These are phyloP conservation scores for Nakataea oryzae DNA, from an alignment of 2,329 filamentous ascomycete genomes.

Conservation along the genomic window DNA sequence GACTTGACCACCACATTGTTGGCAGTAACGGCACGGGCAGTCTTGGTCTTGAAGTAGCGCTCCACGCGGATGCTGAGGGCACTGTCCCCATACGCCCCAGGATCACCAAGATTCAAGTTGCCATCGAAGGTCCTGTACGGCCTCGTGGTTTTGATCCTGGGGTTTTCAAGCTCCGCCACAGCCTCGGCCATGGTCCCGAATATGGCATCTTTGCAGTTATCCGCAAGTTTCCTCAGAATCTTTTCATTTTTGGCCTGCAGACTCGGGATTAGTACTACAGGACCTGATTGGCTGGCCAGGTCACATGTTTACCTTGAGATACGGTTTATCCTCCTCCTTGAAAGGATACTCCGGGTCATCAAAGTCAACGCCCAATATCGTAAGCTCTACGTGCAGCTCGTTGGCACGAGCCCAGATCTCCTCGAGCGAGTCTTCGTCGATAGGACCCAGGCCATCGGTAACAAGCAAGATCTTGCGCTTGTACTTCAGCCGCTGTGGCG, in stretches of 20 bases:
- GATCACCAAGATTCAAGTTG: slow-evolving; percentile 67
- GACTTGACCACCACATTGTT: slow-evolving; percentile 60
- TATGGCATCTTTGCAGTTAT: slow-evolving; percentile 55
- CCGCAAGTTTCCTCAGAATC: slow-evolving; percentile 52
- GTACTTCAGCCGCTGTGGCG: slow-evolving; percentile 76
- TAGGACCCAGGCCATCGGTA: slow-evolving; percentile 66
- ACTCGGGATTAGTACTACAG: slow-evolving; percentile 4
- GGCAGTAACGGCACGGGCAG: slow-evolving; percentile 63
- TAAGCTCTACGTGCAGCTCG: slow-evolving; percentile 64
- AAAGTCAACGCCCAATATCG: slow-evolving; percentile 86
- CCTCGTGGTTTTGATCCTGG: slow-evolving; percentile 64
- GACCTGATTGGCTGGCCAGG: not conserved
- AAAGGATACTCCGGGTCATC: slow-evolving; percentile 83
- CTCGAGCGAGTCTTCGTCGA: slow-evolving; percentile 62
- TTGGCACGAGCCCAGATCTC: slow-evolving; percentile 67
- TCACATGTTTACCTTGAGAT: slow-evolving; percentile 47
- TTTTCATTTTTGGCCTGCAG: slow-evolving; percentile 59
- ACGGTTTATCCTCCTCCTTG: slow-evolving; percentile 80
- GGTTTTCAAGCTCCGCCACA: slow-evolving; percentile 66
- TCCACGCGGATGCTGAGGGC: slow-evolving; percentile 80
- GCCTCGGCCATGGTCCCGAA: slow-evolving; percentile 84
- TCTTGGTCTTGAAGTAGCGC: slow-evolving; percentile 78
- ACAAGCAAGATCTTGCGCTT: slow-evolving; percentile 72
- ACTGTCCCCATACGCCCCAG: slow-evolving; percentile 53
- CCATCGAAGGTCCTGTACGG: slow-evolving; percentile 75